Evolutionary conservation across 1,284 basidiomycete species (phyloP).

Genomic region (Ceratorhiza oryzae-sativae): DNA sequence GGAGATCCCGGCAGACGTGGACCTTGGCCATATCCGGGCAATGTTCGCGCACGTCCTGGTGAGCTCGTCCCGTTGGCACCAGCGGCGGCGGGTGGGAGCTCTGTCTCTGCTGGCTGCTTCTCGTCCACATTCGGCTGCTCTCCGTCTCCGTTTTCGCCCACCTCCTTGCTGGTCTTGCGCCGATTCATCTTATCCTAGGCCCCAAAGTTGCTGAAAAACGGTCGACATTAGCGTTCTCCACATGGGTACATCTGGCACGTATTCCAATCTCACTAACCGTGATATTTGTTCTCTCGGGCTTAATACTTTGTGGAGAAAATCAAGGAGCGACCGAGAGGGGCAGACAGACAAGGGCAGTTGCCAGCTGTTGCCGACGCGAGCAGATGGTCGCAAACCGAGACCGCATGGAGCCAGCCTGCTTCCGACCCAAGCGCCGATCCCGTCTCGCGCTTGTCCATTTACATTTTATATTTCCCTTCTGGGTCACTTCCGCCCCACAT

Average conservation of each 20-base stretch:
- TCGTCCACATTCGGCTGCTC: background rate
- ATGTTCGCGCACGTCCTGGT: slow-evolving; percentile 44
- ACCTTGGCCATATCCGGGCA: slow-evolving; percentile 52
- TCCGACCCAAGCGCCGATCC: slow-evolving; percentile 20
- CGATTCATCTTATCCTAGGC: slow-evolving; percentile 47
- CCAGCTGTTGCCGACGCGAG: slow-evolving; percentile 20
- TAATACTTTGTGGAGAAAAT: background rate
- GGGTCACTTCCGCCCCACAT: too few relatives aligned
- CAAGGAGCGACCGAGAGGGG: background rate
- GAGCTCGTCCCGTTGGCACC: slow-evolving; percentile 19
- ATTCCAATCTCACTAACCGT: background rate
- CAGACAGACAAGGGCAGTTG: background rate
- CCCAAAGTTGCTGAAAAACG: slow-evolving; percentile 12
- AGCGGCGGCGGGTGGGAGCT: slow-evolving; percentile 41
- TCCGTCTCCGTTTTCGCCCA: slow-evolving; percentile 40
- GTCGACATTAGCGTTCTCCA: background rate
- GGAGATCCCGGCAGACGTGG: slow-evolving; percentile 47
- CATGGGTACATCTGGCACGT: background rate
- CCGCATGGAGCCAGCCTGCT: slow-evolving; percentile 11
- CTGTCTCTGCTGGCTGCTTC: slow-evolving; percentile 15
- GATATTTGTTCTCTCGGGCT: background rate
- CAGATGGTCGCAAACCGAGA: slow-evolving; percentile 24
- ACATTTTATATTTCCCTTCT: background rate
- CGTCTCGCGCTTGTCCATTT: background rate
- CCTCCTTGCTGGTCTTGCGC: slow-evolving; percentile 52